A percentile compares a stretch with the other conserved stretches of the same genome.
These are phyloP conservation scores for Leishmania gerbilli DNA, from an alignment of 208 protist genomes.

Conservation along the genomic window DNA sequence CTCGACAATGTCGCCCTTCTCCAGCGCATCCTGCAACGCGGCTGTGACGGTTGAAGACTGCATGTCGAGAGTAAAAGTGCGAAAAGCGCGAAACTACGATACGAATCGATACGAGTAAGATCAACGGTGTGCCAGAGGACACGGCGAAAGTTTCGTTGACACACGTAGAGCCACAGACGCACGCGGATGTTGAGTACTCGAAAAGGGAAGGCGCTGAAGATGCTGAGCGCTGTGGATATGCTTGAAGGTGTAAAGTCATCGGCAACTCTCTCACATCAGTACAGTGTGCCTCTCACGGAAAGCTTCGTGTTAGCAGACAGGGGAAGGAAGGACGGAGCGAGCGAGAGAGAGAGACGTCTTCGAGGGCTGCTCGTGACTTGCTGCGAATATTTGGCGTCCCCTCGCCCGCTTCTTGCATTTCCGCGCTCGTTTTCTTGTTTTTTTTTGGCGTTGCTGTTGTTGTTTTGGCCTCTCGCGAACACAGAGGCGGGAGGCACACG, in stretches of 20 bases:
- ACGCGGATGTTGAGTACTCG: not conserved
- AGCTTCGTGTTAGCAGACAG: not conserved
- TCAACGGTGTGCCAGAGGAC: not conserved
- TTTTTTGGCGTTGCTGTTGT: too few species aligned
- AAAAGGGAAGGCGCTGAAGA: not conserved
- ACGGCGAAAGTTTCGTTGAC: not conserved
- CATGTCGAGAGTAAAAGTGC: not conserved
- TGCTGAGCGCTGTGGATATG: not conserved
- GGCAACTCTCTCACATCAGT: not conserved
- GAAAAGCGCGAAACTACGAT: too few species aligned
- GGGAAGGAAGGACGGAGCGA: not conserved
- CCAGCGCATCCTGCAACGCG: constrained; percentile 44
- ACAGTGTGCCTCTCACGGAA: not conserved
- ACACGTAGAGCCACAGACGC: not conserved
- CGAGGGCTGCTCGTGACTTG: not conserved
- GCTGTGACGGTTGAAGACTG: constrained; percentile 19
- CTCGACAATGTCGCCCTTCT: constrained; percentile 68
- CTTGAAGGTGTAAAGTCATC: not conserved
- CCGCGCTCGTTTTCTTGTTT: too few species aligned
- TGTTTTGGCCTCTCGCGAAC: not conserved
- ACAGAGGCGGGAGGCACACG: not conserved
- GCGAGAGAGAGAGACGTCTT: not conserved
- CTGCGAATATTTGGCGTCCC: not conserved
- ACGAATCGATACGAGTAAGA: too few species aligned
- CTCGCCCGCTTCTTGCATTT: too few species aligned